Base-by-base conservation (phyloP, 1,284 basidiomycete genomes). In the Nidula niveotomentosa region DNA sequence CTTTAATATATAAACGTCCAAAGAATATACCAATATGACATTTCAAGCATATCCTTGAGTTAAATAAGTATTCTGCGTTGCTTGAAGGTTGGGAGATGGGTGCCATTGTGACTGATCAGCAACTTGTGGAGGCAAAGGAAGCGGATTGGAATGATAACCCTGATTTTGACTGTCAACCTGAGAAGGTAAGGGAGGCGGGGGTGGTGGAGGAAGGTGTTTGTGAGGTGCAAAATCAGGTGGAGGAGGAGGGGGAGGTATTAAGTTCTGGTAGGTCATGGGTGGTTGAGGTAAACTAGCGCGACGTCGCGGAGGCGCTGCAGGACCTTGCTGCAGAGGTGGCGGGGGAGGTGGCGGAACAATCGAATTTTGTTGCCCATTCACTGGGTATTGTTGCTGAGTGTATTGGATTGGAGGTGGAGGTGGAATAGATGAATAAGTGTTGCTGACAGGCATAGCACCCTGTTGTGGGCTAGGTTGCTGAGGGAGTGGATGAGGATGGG, bases 401-500 rank as follows among this genome's bases (percentile, higher is more conserved):
- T 67, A 67, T 52, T 68, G 66, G 15, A 60, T 17, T 17, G 71
- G 56, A 59, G 67, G 64, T 13, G 69, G 68, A 0, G 63, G 67
- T 8, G 57, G 65, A 35, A 64, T 51, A 6, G 65, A 51, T 33
- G 59, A 48, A 55, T 58, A 59, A 4, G 43, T 53, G 35, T 53
- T 58, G 39, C 51, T 48, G 62, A 63, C 48, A 18, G 64, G 51
- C 54, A 63, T 67, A 6, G 57, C 23, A 10, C 55, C 43, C 50
- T 65, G 69, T 8, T 64, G 56, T 46, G 35, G 48, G 52, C 12
- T 46, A n/a, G 34, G 30, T 17, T 55, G 58, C 12, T 65, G 66
- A 55, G 71, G 62, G 6, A 71, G 63, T 6, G 70, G 71, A 23
- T 73, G 73, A 45, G 70, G 74, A 18, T 60, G 59, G 23, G 23